Evolutionary conservation across 345 rosid genomes (phyloP), one percentile per base, ranked within the genome.

Genomic region (Gossypium turneri): DNA sequence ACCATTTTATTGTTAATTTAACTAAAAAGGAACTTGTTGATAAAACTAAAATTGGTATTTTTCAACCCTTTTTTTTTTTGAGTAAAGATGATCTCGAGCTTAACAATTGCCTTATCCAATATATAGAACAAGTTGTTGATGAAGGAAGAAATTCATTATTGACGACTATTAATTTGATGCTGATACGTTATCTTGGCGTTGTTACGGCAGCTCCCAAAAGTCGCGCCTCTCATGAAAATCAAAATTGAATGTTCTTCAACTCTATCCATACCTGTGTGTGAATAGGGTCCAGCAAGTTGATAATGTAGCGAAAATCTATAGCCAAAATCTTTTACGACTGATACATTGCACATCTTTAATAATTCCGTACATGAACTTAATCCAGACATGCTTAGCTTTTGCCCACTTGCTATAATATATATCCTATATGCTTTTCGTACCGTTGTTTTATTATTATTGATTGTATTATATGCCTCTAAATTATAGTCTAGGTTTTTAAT

Each of bases 221-320:
- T 62, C 64, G 27, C 12, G 64, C 41, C 43, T 12, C 8, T 60
- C 12, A 8, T 16, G 20, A 16, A 62, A 61, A 29, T 15, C 24
- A 55, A 19, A 16, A 56, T 56, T 62, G 44, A 34, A 62, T 7
- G 10, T 61, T 61, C 19, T 27, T 29, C 19, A 8, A 62, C 60
- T 56, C 60, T 56, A 17, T 47, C 12, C 0, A 52, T 52, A 16
- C 7, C 2, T 52, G 17, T 17, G 2, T 52, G 17, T 1, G 2
- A 4, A 61, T 5, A 57, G 17, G n/a, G 20, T 10, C 24, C 20
- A 17, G 67, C 48, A 63, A 63, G 48, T 38, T 34, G 48, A 41
- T 34, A 62, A 17, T 61, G n/a, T 61, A 27, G 66, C n/a, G 11
- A n/a, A 63, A 63, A n/a, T 64, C 68, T 41, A 41, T 64, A 38